These are phyloP conservation scores for Gamsiella multidivaricata DNA, from an alignment of 192 early-diverging fungal species.

Conservation along the genomic window DNA sequence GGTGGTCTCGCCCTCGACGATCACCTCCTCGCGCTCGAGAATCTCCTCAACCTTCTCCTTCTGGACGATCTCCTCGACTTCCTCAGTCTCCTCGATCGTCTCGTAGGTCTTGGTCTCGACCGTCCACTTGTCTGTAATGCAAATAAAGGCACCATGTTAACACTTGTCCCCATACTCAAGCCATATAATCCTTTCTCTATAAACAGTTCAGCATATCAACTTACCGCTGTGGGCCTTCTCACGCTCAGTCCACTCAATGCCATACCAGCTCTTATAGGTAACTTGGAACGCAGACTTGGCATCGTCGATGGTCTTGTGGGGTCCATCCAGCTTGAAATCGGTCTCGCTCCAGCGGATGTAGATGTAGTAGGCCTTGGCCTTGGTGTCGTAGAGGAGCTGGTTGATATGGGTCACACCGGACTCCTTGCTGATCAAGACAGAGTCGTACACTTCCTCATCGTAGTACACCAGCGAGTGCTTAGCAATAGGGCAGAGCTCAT, in stretches of 20 bases:
- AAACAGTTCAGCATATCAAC: too few relatives aligned
- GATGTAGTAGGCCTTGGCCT: conserved; percentile 8
- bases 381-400: conserved; percentile 10
- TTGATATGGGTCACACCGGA: conserved; percentile 25
- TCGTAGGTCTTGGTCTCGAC: conserved; percentile 42
- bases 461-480: conserved; percentile 21
- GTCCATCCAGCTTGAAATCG: conserved; percentile 33
- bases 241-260: conserved; percentile 19
- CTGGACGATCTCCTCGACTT: conserved; percentile 37
- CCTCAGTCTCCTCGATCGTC: conserved; percentile 25
- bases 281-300: conserved; percentile 26
- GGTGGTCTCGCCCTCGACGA: not conserved
- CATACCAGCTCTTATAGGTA: conserved; percentile 16
- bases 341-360: conserved; percentile 27
- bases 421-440: conserved; percentile 11
- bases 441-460: conserved; percentile 31
- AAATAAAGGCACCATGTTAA: too few relatives aligned
- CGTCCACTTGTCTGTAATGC: conserved; percentile 20
- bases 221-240: too few relatives aligned
- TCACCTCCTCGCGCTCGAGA: conserved; percentile 20
- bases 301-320: conserved; percentile 19
- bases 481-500: conserved; percentile 18
- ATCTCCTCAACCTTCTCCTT: conserved; percentile 15
- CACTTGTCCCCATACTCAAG: too few relatives aligned
- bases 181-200: too few relatives aligned